Percentiles rank a stretch among this genome's conserved stretches.
phyloP scores from a whole-genome alignment of 169 alveolate genomes.

The Plasmodium chabaudi region DNA sequence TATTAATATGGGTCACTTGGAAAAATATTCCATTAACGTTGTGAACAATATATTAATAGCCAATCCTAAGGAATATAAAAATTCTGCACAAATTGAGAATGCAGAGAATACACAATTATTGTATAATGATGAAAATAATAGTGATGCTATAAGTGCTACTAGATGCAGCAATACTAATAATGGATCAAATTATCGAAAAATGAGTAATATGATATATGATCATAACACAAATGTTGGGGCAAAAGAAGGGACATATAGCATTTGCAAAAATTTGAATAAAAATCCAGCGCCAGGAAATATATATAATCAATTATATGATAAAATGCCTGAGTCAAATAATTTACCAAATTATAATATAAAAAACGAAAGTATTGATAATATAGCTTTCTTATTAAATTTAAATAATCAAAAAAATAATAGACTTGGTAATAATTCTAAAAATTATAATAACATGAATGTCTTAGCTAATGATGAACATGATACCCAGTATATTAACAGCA shows the following conservation, averaged over 20 bases:
- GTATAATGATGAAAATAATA: not conserved
- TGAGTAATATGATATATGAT: not conserved
- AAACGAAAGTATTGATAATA: not conserved
- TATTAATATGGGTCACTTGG: constrained; percentile 12
- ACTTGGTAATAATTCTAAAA: not conserved
- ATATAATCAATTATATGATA: too few relatives aligned
- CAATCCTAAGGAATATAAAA: constrained; percentile 17
- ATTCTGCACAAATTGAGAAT: not conserved
- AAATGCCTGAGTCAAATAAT: too few relatives aligned
- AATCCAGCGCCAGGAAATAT: too few relatives aligned
- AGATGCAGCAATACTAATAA: not conserved
- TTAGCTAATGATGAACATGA: not conserved
- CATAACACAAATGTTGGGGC: too few relatives aligned
- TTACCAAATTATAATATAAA: too few relatives aligned
- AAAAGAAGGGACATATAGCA: too few relatives aligned
- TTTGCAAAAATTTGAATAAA: too few relatives aligned
- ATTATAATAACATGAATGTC: not conserved
- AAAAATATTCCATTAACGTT: constrained; percentile 28
- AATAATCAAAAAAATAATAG: not conserved
- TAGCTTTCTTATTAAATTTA: not conserved
- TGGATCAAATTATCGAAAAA: not conserved
- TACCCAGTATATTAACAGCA: not conserved
- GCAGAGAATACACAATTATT: too few relatives aligned
- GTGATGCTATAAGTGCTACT: not conserved
- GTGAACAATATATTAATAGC: constrained; percentile 8